Base-by-base conservation (phyloP, 2,329 filamentous ascomycete species). In the Alternaria tenuissima region DNA sequence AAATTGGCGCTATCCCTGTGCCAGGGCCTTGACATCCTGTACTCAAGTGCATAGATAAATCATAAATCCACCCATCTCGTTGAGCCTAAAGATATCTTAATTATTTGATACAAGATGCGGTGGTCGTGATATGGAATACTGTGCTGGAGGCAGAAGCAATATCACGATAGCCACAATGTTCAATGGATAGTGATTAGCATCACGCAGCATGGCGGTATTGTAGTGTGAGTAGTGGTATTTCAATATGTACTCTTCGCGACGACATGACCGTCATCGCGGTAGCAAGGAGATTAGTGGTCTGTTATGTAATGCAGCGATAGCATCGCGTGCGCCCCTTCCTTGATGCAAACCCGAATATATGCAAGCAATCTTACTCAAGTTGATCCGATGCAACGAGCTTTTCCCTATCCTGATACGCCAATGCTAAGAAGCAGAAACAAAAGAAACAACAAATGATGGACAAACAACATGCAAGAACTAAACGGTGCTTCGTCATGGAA, bases 351-450 rank as follows among this genome's bases (percentile, higher is more conserved):
- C 18, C 30, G 4, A 24, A 48, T 48, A 48, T 48, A n/a, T 49
- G 39, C 39, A 42, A 42, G 39, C 39, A 24, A 24, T 24, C 20
- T 24, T 12, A 51, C 54, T 56, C 54, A 51, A 56, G 54, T 56
- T 56, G 54, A 56, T 43, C 54, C 20, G 32, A 26, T 20, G 32
- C 28, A 56, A 56, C 54, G 54, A 56, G 54, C 54, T 56, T 56
- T 56, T 56, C 54, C 46, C 12, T 26, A 9, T 36, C 41, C 53
- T 56, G 20, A 42, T 41, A 57, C 52, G 52, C 57, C 57, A 39
- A 60, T 57, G 52, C 53, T 57, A 52, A 60, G n/a, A 59, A 59
- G 48, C 14, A 38, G 18, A 46, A 28, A 46, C 24, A 51, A 28
- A 51, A 46, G 39, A 36, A 38, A 59, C 43, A 58, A 58, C 14